Conservation (phyloP, 164 flowering plant genomes). For the Warburgia ugandensis region DNA sequence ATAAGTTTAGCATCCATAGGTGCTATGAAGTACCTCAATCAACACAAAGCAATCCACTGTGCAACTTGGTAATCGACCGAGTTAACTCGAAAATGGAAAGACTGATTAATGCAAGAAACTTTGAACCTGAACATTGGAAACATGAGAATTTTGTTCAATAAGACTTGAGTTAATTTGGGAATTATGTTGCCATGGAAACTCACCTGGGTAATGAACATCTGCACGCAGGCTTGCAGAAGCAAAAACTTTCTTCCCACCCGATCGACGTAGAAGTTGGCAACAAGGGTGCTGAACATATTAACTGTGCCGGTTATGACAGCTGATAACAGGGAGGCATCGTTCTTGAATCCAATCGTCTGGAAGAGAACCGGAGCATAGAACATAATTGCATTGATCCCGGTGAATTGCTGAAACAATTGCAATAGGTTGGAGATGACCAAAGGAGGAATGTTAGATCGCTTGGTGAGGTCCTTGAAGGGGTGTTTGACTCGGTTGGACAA, state of each 20-base stretch:
- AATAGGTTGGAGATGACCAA: slow-evolving; percentile 16
- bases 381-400: slow-evolving; percentile 32
- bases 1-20: background rate
- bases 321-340: slow-evolving; percentile 16
- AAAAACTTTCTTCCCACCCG: slow-evolving; percentile 17
- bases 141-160: no score
- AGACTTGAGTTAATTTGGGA: no score
- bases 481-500: slow-evolving; percentile 14
- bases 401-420: slow-evolving; percentile 26
- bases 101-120: background rate
- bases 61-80: background rate
- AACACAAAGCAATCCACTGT: no score
- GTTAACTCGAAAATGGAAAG: background rate
- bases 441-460: slow-evolving; percentile 14
- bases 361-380: slow-evolving; percentile 30
- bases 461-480: slow-evolving; percentile 16
- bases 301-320: slow-evolving; percentile 23
- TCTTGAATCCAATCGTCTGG: slow-evolving; percentile 24
- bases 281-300: slow-evolving; percentile 16
- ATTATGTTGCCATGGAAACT: no score
- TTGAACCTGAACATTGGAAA: no score
- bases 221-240: slow-evolving; percentile 21
- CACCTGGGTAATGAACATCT: slow-evolving; percentile 26
- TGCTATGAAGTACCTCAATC: no score
- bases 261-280: slow-evolving; percentile 18